phyloP scores from a whole-genome alignment of 208 protist genomes.

The Willaertia magna region DNA sequence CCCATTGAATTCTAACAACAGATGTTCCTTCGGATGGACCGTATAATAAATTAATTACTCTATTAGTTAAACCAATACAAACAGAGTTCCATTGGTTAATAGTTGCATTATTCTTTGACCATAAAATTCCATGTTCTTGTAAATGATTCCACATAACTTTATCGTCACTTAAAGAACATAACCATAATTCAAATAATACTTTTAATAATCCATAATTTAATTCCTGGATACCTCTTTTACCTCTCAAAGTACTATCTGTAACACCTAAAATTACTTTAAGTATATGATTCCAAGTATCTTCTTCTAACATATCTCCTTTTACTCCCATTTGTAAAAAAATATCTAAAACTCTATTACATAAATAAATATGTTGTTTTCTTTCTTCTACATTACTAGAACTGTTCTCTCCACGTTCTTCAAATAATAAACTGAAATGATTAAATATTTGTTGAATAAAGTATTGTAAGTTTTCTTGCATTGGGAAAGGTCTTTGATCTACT shows the following conservation, averaged over 20 bases:
- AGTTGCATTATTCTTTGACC: neutral
- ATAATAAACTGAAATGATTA: conserved; percentile 10
- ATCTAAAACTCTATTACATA: conserved; percentile 12
- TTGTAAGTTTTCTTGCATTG: neutral
- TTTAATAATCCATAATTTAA: neutral
- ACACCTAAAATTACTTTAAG: conserved; percentile 12
- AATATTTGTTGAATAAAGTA: conserved; percentile 12
- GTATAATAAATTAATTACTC: conserved; percentile 9
- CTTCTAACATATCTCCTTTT: neutral
- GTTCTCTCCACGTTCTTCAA: conserved; percentile 1
- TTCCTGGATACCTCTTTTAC: conserved; percentile 5
- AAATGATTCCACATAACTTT: conserved; percentile 11
- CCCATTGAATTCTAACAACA: neutral
- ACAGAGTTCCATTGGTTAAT: conserved; percentile 15
- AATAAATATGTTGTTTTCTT: conserved; percentile 1
- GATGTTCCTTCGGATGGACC: neutral
- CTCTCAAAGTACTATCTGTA: neutral
- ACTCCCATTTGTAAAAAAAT: conserved; percentile 10
- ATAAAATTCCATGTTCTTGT: neutral
- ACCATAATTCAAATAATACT: conserved; percentile 14
- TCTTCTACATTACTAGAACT: neutral
- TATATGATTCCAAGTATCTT: conserved; percentile 13
- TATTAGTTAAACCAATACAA: neutral
- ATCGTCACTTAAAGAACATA: conserved; percentile 2
- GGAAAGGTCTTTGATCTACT: neutral